A percentile compares a stretch with the other conserved stretches of the same genome.
Evolutionary conservation across 139 green algal genomes (phyloP).

Genomic region (Chlamydomonas sp.): DNA sequence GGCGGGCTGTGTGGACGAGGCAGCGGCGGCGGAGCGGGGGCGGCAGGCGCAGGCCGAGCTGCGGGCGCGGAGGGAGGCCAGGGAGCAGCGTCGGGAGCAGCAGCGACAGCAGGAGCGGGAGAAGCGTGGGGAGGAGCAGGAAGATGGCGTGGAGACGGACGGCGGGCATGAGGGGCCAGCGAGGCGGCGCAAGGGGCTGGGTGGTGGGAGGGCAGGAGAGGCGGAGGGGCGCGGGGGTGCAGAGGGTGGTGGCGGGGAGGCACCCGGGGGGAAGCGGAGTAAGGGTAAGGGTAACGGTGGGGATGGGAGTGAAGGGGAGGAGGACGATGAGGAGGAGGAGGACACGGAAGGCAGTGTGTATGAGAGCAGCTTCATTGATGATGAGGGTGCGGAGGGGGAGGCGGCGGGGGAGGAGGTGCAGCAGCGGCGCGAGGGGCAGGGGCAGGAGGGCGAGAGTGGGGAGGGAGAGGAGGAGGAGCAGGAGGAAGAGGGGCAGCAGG

Average conservation of each 20-base stretch:
- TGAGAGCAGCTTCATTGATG: slow-evolving; percentile 31
- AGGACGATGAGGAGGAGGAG: slow-evolving; percentile 1
- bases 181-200: too few species aligned
- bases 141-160: neutral
- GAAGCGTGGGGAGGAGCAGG: neutral
- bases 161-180: too few species aligned
- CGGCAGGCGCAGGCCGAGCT: neutral
- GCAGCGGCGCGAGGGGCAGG: neutral
- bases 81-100: neutral
- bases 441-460: neutral
- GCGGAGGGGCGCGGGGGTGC: neutral
- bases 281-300: neutral
- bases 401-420: neutral
- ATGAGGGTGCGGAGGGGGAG: neutral
- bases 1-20: neutral
- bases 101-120: neutral
- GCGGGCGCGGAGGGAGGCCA: neutral
- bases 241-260: neutral
- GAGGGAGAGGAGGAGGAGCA: neutral
- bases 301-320: neutral
- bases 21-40: neutral
- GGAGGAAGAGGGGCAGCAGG: too few species aligned
- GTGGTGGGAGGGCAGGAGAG: neutral
- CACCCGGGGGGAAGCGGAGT: too few species aligned
- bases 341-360: slow-evolving; percentile 15